These are phyloP conservation scores for Colletotrichum agaves DNA, from an alignment of 2,329 filamentous ascomycete species.

Conservation along the genomic window DNA sequence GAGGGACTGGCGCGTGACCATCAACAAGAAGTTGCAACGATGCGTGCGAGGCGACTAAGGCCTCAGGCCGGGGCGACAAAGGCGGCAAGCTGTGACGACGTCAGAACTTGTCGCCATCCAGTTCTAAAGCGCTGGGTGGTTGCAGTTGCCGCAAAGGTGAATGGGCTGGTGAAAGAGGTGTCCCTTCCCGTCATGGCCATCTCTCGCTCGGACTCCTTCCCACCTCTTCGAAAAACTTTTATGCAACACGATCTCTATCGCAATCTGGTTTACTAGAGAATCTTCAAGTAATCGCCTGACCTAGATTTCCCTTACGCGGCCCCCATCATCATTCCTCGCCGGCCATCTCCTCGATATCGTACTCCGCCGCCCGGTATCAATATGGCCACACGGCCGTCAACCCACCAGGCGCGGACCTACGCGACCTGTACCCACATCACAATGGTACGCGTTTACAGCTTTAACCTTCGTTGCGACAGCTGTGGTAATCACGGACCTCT, in stretches of 20 bases:
- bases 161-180: not conserved
- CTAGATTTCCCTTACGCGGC: not conserved
- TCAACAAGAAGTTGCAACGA: too few species aligned
- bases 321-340: not conserved
- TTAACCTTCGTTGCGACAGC: constrained; percentile 62
- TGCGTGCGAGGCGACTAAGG: too few species aligned
- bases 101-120: too few species aligned
- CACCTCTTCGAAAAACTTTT: not conserved
- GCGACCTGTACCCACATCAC: constrained; percentile 71
- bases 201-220: constrained; percentile 8
- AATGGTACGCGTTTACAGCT: constrained; percentile 73
- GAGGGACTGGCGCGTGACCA: too few species aligned
- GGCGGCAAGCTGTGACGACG: too few species aligned
- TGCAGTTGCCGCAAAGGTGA: not conserved
- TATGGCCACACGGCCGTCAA: constrained; percentile 14
- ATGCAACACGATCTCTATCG: not conserved
- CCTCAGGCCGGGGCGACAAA: too few species aligned
- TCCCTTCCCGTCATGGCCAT: not conserved
- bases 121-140: too few species aligned
- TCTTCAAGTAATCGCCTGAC: not conserved
- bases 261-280: not conserved
- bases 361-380: constrained; percentile 2
- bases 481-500: constrained; percentile 67
- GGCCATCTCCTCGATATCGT: constrained; percentile 7
- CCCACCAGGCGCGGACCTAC: constrained; percentile 4